These are phyloP conservation scores for Fusarium hostae DNA, from an alignment of 2,329 filamentous ascomycete genomes.

Conservation along the genomic window DNA sequence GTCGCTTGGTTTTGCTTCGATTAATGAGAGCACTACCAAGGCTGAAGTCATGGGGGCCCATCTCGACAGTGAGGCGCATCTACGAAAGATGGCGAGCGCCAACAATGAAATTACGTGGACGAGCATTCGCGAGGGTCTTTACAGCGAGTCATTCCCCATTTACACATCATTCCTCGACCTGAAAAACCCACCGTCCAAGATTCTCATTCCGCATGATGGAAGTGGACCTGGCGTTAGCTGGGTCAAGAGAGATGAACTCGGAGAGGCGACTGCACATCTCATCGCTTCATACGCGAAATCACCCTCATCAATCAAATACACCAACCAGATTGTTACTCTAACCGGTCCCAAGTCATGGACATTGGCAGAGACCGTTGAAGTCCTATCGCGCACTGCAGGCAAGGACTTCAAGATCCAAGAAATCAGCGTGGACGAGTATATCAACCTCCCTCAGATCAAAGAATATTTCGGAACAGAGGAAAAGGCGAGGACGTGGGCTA, in stretches of 20 bases:
- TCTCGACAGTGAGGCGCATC: conserved; percentile 24
- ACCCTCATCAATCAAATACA: neutral
- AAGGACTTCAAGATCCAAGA: neutral
- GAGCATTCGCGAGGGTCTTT: conserved; percentile 30
- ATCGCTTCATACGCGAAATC: conserved; percentile 13
- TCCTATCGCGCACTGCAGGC: neutral
- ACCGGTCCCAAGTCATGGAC: conserved; percentile 16
- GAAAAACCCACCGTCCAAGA: neutral
- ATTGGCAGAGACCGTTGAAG: conserved; percentile 1
- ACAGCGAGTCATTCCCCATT: conserved; percentile 34
- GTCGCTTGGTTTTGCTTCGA: conserved; percentile 15
- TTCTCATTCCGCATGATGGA: conserved; percentile 28
- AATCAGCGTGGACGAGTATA: conserved; percentile 25
- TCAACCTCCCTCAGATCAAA: conserved; percentile 11
- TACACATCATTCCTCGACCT: conserved; percentile 32
- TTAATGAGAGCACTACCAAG: neutral
- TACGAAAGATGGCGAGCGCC: neutral
- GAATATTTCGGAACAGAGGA: conserved; percentile 10
- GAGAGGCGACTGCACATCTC: conserved; percentile 26
- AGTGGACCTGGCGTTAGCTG: conserved; percentile 20
- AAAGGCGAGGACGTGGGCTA: conserved; percentile 23
- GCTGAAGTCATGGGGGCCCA: conserved; percentile 34
- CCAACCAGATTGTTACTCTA: conserved; percentile 15
- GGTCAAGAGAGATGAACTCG: conserved; percentile 36
- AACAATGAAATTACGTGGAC: conserved; percentile 11